Conservation (phyloP, 257 asterid genomes). For the Apocynum venetum region DNA sequence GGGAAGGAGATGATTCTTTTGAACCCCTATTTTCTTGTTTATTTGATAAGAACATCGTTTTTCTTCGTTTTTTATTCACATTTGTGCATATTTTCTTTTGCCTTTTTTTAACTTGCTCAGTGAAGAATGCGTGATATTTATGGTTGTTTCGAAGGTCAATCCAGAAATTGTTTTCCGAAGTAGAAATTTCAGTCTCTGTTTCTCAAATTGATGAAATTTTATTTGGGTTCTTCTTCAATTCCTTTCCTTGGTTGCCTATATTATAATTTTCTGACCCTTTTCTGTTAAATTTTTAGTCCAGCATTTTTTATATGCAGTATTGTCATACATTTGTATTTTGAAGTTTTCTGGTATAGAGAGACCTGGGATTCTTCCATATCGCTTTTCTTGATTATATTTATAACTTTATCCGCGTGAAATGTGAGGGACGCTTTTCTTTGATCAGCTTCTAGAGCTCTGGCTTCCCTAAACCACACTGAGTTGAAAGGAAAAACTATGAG, state of each 20-base stretch:
- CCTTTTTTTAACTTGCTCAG: no score
- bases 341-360: no score
- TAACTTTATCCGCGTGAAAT: neutral
- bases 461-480: constrained; percentile 34
- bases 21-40: neutral
- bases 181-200: no score
- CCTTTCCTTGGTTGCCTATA: neutral
- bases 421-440: neutral
- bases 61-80: neutral
- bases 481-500: constrained; percentile 50
- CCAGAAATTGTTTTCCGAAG: neutral
- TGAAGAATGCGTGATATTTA: no score
- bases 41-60: neutral
- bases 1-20: neutral
- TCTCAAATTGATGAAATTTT: neutral
- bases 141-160: neutral
- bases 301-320: no score
- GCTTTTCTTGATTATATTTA: constrained; percentile 7
- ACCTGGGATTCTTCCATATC: neutral
- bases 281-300: neutral
- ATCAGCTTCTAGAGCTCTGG: constrained; percentile 42
- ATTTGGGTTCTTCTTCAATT: neutral
- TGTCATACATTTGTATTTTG: neutral
- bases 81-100: neutral
- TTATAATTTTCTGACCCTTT: neutral